A percentile compares a stretch with the other conserved stretches of the same genome.
Evolutionary conservation across 371 early-diverging fungal species (phyloP).

Genomic region (Rhizomucor pusillus): DNA sequence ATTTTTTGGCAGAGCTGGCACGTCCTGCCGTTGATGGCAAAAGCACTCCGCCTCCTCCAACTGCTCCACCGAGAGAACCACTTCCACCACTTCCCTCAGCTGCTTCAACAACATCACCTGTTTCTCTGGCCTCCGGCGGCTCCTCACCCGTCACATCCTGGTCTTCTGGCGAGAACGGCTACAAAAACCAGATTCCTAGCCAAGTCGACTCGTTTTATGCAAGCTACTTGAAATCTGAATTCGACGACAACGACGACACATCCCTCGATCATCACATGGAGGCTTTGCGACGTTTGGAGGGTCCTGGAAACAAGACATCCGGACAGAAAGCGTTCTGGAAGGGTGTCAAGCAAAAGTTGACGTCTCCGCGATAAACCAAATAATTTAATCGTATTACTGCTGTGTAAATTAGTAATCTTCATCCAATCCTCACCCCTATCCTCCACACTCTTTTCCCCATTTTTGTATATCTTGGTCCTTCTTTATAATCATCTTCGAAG

Average conservation of each 20-base stretch:
- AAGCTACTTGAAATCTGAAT: conserved; percentile 5
- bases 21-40: conserved; percentile 7
- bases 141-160: conserved; percentile 21
- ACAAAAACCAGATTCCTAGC: conserved; percentile 3
- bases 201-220: conserved; percentile 10
- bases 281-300: conserved; percentile 12
- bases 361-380: background rate
- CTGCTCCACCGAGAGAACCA: conserved; percentile 27
- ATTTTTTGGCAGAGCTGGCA: conserved; percentile 28
- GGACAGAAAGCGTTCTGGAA: background rate
- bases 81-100: conserved; percentile 27
- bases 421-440: too few species aligned
- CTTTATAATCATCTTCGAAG: conserved; percentile 3
- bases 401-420: conserved; percentile 1
- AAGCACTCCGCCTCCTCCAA: conserved; percentile 22
- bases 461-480: conserved; percentile 6
- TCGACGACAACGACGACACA: conserved; percentile 4
- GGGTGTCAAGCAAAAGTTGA: background rate
- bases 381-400: background rate
- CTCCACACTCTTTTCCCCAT: background rate
- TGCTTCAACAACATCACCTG: conserved; percentile 10
- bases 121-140: conserved; percentile 8
- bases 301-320: background rate
- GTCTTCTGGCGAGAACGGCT: conserved; percentile 16
- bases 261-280: conserved; percentile 2